phyloP scores from a whole-genome alignment of 805 yeast species.

The Lipomyces yamadae region DNA sequence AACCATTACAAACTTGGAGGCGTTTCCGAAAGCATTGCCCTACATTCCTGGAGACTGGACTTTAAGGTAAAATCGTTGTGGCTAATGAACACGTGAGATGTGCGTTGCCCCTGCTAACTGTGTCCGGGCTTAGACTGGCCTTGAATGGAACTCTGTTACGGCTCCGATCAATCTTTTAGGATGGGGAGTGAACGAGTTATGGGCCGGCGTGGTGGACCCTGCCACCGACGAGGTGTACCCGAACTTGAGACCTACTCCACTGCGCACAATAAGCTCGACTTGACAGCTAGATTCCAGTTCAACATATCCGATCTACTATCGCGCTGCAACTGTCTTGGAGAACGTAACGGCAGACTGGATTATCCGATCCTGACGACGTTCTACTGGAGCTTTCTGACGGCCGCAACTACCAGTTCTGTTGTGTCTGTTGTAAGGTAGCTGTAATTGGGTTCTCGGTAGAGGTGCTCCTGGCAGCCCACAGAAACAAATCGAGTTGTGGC shows the following conservation, averaged over 20 bases:
- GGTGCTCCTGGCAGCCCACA: too few species aligned
- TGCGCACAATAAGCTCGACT: neutral
- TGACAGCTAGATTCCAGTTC: too few species aligned
- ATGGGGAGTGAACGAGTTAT: neutral
- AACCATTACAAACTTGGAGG: neutral
- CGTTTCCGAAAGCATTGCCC: constrained; percentile 21
- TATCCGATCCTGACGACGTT: too few species aligned
- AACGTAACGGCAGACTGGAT: too few species aligned
- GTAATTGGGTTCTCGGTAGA: too few species aligned
- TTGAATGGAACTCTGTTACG: constrained; percentile 10
- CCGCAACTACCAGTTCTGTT: too few species aligned
- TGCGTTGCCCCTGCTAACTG: neutral
- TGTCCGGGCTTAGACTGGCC: constrained; percentile 9
- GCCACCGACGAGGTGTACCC: neutral
- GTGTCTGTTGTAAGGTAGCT: too few species aligned
- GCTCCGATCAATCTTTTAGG: constrained; percentile 13
- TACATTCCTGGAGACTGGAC: constrained; percentile 31
- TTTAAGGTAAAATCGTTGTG: constrained; percentile 18
- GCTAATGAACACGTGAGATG: neutral
- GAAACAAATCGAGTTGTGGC: too few species aligned
- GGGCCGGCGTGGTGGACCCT: constrained; percentile 14
- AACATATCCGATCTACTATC: neutral
- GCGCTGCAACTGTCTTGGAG: neutral
- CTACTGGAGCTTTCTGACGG: too few species aligned
- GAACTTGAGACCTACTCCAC: neutral